These are phyloP conservation scores for Psophocarpus tetragonolobus DNA, from an alignment of 306 rosid genomes.

Conservation along the genomic window DNA sequence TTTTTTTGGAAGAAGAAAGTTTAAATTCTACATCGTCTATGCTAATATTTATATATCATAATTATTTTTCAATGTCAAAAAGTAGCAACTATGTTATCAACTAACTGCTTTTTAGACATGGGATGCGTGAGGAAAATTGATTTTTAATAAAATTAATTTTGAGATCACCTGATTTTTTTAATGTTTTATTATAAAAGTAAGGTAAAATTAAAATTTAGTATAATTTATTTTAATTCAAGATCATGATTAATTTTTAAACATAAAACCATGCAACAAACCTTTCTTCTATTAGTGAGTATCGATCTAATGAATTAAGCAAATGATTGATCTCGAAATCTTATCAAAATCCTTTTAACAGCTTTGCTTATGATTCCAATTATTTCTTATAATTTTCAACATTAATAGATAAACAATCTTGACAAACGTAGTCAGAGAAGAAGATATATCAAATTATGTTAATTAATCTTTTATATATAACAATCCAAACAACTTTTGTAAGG, in stretches of 20 bases:
- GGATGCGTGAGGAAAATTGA: no score
- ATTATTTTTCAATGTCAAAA: background rate
- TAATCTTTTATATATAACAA: background rate
- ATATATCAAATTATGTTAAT: background rate
- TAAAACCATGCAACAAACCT: no score
- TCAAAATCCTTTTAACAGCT: background rate
- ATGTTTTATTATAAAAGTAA: no score
- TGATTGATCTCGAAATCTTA: background rate
- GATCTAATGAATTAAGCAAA: background rate
- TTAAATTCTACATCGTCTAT: background rate
- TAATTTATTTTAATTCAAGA: no score
- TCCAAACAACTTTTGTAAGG: background rate
- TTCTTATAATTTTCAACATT: background rate
- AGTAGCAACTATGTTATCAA: no score
- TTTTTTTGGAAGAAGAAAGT: background rate
- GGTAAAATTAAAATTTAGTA: no score
- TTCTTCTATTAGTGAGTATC: no score
- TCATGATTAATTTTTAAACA: no score
- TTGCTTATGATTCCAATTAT: background rate
- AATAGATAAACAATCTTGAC: background rate
- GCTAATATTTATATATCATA: background rate
- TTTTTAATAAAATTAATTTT: no score
- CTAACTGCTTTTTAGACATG: no score
- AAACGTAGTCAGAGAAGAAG: background rate
- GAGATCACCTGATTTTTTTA: no score